Evolutionary conservation across 768 basidiomycete genomes (phyloP).

Genomic region (Russula earlei): DNA sequence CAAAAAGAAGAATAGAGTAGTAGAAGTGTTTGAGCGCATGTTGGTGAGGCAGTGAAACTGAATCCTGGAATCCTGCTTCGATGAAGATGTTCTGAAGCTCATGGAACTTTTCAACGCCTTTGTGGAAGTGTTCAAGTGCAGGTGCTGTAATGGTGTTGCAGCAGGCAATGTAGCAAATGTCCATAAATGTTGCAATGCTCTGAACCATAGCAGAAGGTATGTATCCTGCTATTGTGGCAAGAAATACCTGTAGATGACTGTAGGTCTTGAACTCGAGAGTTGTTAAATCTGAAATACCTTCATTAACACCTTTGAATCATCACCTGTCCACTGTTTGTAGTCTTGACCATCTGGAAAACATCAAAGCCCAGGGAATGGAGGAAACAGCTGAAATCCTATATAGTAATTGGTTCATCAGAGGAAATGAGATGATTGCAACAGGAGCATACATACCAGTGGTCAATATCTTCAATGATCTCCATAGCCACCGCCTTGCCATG

Average conservation of each 20-base stretch:
- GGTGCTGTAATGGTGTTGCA: no score
- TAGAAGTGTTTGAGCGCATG: neutral
- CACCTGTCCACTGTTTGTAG: constrained; percentile 30
- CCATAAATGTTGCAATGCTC: neutral
- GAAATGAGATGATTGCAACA: no score
- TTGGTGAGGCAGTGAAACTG: neutral
- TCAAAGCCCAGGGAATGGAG: no score
- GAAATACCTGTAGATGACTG: neutral
- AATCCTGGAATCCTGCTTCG: neutral
- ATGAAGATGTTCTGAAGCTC: neutral
- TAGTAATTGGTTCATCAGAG: neutral
- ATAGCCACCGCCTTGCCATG: neutral
- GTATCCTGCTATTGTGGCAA: no score
- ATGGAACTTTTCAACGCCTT: neutral
- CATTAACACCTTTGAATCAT: constrained; percentile 33
- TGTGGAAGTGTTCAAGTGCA: neutral
- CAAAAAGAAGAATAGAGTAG: neutral
- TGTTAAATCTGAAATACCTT: constrained; percentile 19
- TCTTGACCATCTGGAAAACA: neutral
- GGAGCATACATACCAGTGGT: neutral
- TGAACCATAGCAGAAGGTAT: neutral
- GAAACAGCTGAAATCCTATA: constrained; percentile 4
- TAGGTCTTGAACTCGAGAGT: no score
- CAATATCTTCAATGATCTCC: neutral
- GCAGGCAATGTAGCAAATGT: neutral